Evolutionary conservation across 305 asterid genomes (phyloP).

Genomic region (Euphrasia arctica): DNA sequence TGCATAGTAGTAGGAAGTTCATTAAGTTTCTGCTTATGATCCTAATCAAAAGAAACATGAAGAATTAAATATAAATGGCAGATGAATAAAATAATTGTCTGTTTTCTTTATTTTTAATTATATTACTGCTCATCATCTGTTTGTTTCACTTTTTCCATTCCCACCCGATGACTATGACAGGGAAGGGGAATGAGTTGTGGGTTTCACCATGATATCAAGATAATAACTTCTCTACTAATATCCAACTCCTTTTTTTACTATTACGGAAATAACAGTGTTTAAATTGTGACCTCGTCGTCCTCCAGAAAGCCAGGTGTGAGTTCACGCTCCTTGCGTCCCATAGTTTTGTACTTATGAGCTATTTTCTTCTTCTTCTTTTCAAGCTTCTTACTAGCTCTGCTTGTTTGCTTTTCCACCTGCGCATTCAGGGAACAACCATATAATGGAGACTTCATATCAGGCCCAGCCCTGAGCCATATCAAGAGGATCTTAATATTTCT

Average conservation of each 20-base stretch:
- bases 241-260: neutral
- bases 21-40: conserved; percentile 36
- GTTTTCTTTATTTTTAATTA: neutral
- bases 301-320: conserved; percentile 54
- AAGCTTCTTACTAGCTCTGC: conserved; percentile 45
- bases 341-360: conserved; percentile 44
- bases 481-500: too few species aligned
- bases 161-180: neutral
- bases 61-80: neutral
- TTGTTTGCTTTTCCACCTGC: conserved; percentile 49
- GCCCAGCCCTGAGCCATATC: too few species aligned
- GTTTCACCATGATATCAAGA: neutral
- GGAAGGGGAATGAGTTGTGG: neutral
- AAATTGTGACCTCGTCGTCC: conserved; percentile 42
- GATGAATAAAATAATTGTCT: neutral
- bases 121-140: neutral
- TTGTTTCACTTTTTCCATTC: neutral
- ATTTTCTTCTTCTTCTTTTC: conserved; percentile 59
- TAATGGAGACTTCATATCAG: neutral
- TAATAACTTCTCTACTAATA: conserved; percentile 3
- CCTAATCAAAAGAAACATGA: conserved; percentile 30
- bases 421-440: conserved; percentile 4
- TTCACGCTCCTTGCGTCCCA: conserved; percentile 47
- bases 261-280: neutral
- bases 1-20: conserved; percentile 44